Evolutionary conservation across 495 filamentous ascomycete species (phyloP).

Genomic region (Paragyromitra xinjiangensis): DNA sequence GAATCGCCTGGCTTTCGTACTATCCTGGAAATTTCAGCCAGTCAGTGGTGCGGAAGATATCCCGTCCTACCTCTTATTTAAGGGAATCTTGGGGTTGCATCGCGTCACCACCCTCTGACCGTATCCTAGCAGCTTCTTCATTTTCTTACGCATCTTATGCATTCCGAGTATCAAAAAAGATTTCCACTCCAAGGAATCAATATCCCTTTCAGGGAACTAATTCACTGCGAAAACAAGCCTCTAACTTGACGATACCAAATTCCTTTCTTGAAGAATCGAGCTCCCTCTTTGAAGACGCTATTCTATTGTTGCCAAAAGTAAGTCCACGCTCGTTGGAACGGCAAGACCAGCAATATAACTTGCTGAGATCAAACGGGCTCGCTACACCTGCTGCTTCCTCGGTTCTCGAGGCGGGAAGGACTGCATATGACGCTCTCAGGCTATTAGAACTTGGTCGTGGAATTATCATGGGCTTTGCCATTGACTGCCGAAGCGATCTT

Average conservation of each 20-base stretch:
- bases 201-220: not conserved
- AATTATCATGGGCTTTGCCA: conserved; percentile 28
- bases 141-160: not conserved
- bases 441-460: conserved; percentile 31
- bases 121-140: not conserved
- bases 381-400: conserved; percentile 11
- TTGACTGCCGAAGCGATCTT: conserved; percentile 17
- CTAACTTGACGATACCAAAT: not conserved
- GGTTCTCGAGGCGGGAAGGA: conserved; percentile 6
- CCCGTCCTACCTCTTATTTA: not conserved
- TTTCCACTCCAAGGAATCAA: not conserved
- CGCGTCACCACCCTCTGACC: not conserved
- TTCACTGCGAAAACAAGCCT: too few species aligned
- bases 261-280: not conserved
- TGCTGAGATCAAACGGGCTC: not conserved
- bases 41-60: not conserved
- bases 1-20: not conserved
- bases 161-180: not conserved
- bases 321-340: not conserved
- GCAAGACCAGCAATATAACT: conserved; percentile 17
- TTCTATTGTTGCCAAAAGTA: not conserved
- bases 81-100: not conserved
- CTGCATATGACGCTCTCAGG: not conserved
- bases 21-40: not conserved
- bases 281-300: not conserved